Conservation (phyloP, 805 yeast species). For the Zygosaccharomyces lentus region DNA sequence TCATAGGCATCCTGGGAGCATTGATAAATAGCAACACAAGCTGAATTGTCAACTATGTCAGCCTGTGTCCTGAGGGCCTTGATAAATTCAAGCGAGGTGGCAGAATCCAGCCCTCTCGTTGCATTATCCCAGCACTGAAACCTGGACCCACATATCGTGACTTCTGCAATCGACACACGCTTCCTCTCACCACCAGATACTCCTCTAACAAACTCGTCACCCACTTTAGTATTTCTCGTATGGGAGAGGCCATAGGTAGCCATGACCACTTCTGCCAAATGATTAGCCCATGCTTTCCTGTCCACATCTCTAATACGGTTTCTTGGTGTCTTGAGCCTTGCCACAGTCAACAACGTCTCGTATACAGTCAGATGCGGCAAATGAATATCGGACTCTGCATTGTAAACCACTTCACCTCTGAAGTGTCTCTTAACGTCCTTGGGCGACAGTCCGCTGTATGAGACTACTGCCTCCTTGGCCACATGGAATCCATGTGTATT, state of each 20-base stretch:
- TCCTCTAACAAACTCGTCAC: conserved; percentile 61
- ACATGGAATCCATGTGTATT: conserved; percentile 58
- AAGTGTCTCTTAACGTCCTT: conserved; percentile 47
- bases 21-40: conserved; percentile 66
- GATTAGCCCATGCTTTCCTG: conserved; percentile 51
- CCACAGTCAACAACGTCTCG: conserved; percentile 60
- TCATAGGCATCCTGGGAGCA: conserved; percentile 64
- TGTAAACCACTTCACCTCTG: conserved; percentile 67
- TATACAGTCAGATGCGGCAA: conserved; percentile 66
- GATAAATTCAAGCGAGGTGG: conserved; percentile 74
- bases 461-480: conserved; percentile 42
- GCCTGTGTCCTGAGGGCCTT: conserved; percentile 62
- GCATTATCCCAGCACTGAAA: conserved; percentile 77
- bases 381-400: conserved; percentile 65
- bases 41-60: conserved; percentile 46
- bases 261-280: conserved; percentile 50
- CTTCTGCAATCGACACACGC: conserved; percentile 80
- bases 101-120: conserved; percentile 80
- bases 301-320: conserved; percentile 53
- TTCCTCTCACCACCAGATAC: conserved; percentile 85
- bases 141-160: conserved; percentile 58
- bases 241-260: conserved; percentile 58
- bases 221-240: conserved; percentile 57
- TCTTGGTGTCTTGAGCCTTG: conserved; percentile 56
- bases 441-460: conserved; percentile 53